Evolutionary conservation across 2,329 filamentous ascomycete genomes (phyloP), one percentile per base, ranked within the genome.

Genomic region (Rosellinia necatrix): DNA sequence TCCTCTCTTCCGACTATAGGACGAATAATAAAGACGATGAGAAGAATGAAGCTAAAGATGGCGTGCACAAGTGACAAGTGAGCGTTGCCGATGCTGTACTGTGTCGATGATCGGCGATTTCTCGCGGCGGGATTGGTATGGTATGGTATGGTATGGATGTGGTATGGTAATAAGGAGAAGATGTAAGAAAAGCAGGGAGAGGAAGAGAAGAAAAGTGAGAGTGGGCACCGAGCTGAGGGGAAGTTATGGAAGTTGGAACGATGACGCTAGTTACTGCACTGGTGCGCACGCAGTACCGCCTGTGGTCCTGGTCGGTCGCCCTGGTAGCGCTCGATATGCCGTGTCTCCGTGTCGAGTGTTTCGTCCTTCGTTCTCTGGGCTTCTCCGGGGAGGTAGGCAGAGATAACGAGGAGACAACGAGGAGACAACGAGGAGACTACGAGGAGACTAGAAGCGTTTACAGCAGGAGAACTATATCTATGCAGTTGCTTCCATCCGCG

Each of bases 201-300:
- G 19, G 21, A 29, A 34, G 32, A 44, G 22, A 12, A 37, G 13
- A n/a, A 41, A 29, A 44, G 24, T n/a, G n/a, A 12, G 40, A 49
- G 56, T n/a, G 51, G 42, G 38, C 27, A 34, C 29, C 29, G 49
- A 40, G 54, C 54, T 57, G 53, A 53, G 57, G 53, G 57, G 49
- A 53, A 56, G 44, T 30, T 2, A n/a, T 52, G 48, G 10, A 40
- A 52, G 52, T 44, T 52, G 56, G 52, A 38, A 56, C 25, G 42
- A 32, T 59, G 56, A 59, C 56, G 52, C 56, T 56, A 50, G 52
- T 52, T 56, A 50, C 55, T 44, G 34, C 34, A 41, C 32, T 56
- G 55, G 44, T n/a, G n/a, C n/a, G n/a, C n/a, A n/a, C 49, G 49
- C 30, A 22, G 35, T 29, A 24, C 24, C 49, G 44, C 37, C 52